A percentile compares a stretch with the other conserved stretches of the same genome.
Evolutionary conservation across 441 rosid genomes (phyloP).

Genomic region (Manihot esculenta): DNA sequence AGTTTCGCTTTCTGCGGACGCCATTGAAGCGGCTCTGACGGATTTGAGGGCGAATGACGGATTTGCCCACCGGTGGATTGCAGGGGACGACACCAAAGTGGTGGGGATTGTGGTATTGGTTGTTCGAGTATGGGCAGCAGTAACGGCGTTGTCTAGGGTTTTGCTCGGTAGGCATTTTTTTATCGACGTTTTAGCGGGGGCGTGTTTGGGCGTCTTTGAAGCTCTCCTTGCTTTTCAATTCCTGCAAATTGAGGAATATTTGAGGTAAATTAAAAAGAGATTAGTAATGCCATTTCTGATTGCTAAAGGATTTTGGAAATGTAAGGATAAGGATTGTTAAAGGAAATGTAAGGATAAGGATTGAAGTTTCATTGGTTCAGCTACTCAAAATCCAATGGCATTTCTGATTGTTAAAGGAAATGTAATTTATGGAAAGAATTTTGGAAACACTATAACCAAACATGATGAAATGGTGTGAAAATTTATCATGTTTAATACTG

Average conservation of each 20-base stretch:
- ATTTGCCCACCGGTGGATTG: slow-evolving; percentile 20
- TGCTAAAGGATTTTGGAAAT: no score
- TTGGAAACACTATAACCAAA: neutral
- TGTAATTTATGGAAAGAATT: neutral
- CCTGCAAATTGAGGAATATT: slow-evolving; percentile 39
- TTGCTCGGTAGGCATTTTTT: slow-evolving; percentile 78
- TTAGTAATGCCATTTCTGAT: no score
- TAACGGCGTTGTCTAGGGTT: slow-evolving; percentile 74
- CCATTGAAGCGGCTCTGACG: slow-evolving; percentile 18
- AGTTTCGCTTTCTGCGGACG: slow-evolving; percentile 35
- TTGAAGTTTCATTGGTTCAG: neutral
- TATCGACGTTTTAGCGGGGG: slow-evolving; percentile 68
- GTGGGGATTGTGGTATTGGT: slow-evolving; percentile 33
- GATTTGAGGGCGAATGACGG: slow-evolving; percentile 19
- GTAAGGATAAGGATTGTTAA: no score
- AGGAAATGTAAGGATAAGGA: no score
- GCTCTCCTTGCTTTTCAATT: slow-evolving; percentile 57
- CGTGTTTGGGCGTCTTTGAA: slow-evolving; percentile 63
- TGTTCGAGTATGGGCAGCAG: slow-evolving; percentile 61
- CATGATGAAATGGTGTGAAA: no score
- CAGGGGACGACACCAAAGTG: slow-evolving; percentile 15
- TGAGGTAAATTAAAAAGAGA: slow-evolving; percentile 22
- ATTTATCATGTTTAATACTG: no score
- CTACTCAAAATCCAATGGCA: no score
- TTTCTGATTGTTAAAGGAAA: neutral